A percentile compares a stretch with the other conserved stretches of the same genome.
These are phyloP conservation scores for Sporobolomyces phaffii DNA, from an alignment of 768 basidiomycete species.

Conservation along the genomic window DNA sequence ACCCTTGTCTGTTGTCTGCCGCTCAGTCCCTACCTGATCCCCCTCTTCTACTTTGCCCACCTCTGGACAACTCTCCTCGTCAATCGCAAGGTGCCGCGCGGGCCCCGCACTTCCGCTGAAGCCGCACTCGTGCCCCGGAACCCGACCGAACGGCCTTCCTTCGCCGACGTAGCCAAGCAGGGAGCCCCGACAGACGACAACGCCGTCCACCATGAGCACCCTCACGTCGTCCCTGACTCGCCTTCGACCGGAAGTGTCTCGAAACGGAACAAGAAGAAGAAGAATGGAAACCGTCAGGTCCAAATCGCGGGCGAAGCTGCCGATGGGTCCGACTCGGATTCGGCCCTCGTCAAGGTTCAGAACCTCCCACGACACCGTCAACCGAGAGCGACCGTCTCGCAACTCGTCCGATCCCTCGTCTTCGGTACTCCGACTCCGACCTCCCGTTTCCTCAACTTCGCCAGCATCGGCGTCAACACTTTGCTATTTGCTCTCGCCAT, in stretches of 20 bases:
- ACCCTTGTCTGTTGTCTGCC: neutral
- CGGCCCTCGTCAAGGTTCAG: conserved; percentile 15
- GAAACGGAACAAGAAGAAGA: conserved; percentile 24
- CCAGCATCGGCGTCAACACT: conserved; percentile 49
- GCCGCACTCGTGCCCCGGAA: conserved; percentile 25
- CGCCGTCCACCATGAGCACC: conserved; percentile 20
- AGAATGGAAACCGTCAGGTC: neutral
- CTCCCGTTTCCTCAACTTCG: conserved; percentile 25
- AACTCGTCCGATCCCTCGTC: conserved; percentile 9
- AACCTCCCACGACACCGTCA: conserved; percentile 21
- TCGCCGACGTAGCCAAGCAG: conserved; percentile 22
- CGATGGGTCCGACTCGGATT: conserved; percentile 13
- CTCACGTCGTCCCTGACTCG: conserved; percentile 21
- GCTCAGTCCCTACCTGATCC: conserved; percentile 23
- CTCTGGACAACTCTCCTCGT: neutral
- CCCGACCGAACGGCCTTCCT: conserved; percentile 16
- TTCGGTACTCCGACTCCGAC: conserved; percentile 25
- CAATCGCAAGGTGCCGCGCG: conserved; percentile 3
- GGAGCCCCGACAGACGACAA: neutral
- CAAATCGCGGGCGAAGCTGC: neutral
- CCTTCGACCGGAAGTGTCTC: neutral
- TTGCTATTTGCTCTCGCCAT: conserved; percentile 46
- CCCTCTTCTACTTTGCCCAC: conserved; percentile 21
- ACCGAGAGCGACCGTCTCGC: conserved; percentile 9
- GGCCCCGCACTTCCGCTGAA: conserved; percentile 17